These are phyloP conservation scores for Piper betle DNA, from an alignment of 164 flowering plant genomes.

Conservation along the genomic window DNA sequence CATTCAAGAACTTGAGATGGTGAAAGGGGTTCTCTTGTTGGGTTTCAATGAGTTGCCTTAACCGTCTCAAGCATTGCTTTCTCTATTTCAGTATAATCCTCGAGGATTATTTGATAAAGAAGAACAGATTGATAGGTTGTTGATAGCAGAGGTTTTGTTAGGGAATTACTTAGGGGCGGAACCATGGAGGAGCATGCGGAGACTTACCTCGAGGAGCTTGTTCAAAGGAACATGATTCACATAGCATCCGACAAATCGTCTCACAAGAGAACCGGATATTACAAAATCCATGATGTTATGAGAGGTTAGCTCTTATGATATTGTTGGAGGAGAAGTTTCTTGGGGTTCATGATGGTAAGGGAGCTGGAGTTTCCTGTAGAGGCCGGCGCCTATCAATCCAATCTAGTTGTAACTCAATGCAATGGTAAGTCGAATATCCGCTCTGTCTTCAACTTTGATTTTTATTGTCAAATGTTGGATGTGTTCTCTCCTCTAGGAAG, in stretches of 20 bases:
- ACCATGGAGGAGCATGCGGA: conserved; percentile 5
- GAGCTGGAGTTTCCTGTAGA: background rate
- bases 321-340: conserved; percentile 2
- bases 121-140: conserved; percentile 9
- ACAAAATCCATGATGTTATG: conserved; percentile 10
- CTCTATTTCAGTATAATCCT: conserved; percentile 12
- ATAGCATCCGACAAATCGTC: background rate
- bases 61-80: conserved; percentile 14
- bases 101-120: conserved; percentile 6
- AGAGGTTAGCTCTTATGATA: conserved; percentile 4
- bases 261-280: background rate
- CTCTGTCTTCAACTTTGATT: conserved; percentile 3
- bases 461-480: background rate
- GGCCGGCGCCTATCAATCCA: conserved; percentile 3
- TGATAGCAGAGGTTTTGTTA: conserved; percentile 14
- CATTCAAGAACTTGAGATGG: background rate
- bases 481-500: background rate
- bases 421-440: background rate
- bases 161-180: background rate
- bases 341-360: background rate
- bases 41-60: conserved; percentile 8
- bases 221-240: conserved; percentile 6
- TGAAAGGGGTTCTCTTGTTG: conserved; percentile 1
- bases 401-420: background rate
- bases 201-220: conserved; percentile 5